Base-by-base conservation (phyloP, 768 basidiomycete genomes). In the Tremella yokohamensis region DNA sequence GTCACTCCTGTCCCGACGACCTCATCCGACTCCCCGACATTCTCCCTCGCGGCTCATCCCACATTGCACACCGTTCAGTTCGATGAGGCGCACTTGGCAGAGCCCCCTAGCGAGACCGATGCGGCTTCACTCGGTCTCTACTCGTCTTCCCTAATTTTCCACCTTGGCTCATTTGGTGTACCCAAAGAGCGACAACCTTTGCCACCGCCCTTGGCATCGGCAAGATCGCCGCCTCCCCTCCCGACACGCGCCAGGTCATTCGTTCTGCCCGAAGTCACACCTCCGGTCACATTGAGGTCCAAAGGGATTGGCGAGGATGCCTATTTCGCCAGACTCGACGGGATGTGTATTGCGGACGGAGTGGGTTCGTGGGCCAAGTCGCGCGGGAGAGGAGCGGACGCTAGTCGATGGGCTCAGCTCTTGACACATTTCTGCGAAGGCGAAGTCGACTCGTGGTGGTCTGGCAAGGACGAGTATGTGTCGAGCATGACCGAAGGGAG, bases 301-400 rank as follows among this genome's bases (percentile, higher is more conserved):
- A 62, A 72, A 12, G 60, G 67, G 13, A 85, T 96, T 11, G 92
- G 92, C 40, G 92, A 97, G 74, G 92, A 97, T 69, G 89, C 91
- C 3, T 94, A 91, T 70, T 80, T 79, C 47, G 58, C 79, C n/a
- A 52, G 75, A 6, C 49, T 62, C 57, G 88, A 91, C 70, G 88
- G 90, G 6, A 86, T 98, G 81, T 93, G 93, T 16, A 87, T 98
- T 8, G 90, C 92, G 2, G 93, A 97, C 72, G 93, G 93, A 26
- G 93, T 97, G 0, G 93, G 93, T 0, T 92, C 92, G 0, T 96
- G 91, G 92, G 82, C 85, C 8, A 76, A 79, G 57, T 69, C 75
- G 8, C 64, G 69, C 15, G 49, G 60, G 38, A 64, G 62, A 3
- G 60, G 60, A 25, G 88, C 79, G 20, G 79, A 80, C 69, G 78